Evolutionary conservation across 1,284 basidiomycete genomes (phyloP), one percentile per base, ranked within the genome.

Genomic region (Apiotrichum sp.): DNA sequence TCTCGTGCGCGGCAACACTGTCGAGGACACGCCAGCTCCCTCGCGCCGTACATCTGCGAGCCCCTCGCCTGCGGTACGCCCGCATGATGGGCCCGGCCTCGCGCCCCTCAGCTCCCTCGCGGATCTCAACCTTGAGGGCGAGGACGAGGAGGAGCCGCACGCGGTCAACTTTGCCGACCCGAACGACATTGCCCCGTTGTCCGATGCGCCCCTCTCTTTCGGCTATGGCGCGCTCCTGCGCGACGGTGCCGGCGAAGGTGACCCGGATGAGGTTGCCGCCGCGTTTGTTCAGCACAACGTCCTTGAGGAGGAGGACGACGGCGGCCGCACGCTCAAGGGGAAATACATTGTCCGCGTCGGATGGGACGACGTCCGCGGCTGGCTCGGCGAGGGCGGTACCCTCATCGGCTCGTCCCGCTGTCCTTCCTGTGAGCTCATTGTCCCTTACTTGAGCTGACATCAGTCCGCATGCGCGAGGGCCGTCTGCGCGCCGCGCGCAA

Each of bases 301-400:
- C 51, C 63, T 71, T 29, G 71, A 71, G 44, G 62, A 62, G 44
- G 52, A 59, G 14, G 86, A 84, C 9, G 80, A 67, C 39, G 53
- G 56, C 42, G 73, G 70, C 3, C 67, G 85, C 57, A 84, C 84
- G 6, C 81, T 98, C 63, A 91, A 88, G 68, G 93, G 93, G 1
- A 81, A 88, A 49, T 93, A 98, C 78, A 98, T 98, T 69, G 87
- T 98, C 46, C 82, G 91, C 58, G 93, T 97, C 3, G 96, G 95
- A 4, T 98, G 95, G 89, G 96, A 98, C 71, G 96, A 98, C 77
- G 95, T 98, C 31, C 81, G 91, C 36, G 90, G 91, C 5, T 98
- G 93, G 91, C 87, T 95, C 69, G 84, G 87, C 44, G 84, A 93
- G 85, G 96, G 96, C 56, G 96, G 95, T 48, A 98, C 95, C 0